Evolutionary conservation across 495 filamentous ascomycete genomes (phyloP).

Genomic region (Talaromyces borbonicus): DNA sequence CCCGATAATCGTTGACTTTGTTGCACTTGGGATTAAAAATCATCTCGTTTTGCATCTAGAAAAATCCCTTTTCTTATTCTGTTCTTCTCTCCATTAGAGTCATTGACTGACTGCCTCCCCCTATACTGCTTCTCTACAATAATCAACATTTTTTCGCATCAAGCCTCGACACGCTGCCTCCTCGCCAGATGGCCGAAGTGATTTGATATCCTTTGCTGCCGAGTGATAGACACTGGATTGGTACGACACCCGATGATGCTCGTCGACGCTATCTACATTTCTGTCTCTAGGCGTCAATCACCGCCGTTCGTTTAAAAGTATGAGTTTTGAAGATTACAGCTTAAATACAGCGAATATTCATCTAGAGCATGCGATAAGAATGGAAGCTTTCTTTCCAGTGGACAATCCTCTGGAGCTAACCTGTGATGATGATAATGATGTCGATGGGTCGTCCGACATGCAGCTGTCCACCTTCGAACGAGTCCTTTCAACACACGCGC

Average conservation of each 20-base stretch:
- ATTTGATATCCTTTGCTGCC: no score
- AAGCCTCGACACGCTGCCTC: neutral
- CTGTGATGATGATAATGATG: slow-evolving; percentile 9
- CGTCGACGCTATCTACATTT: slow-evolving; percentile 1
- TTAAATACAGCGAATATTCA: neutral
- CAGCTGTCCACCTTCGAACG: slow-evolving; percentile 40
- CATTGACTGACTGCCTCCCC: neutral
- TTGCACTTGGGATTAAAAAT: no score
- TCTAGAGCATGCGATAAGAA: slow-evolving; percentile 11
- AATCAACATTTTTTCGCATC: no score
- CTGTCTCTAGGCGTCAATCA: neutral
- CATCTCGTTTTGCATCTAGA: no score
- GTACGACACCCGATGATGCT: slow-evolving; percentile 10
- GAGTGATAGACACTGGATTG: no score
- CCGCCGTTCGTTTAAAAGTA: neutral
- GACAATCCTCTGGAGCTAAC: neutral
- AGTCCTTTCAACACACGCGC: slow-evolving; percentile 43
- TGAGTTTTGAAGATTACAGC: slow-evolving; percentile 4
- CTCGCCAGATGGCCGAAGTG: slow-evolving; percentile 7
- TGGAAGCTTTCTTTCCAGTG: neutral
- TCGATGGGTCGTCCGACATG: slow-evolving; percentile 21
- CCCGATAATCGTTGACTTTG: no score
- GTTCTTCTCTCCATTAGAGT: neutral
- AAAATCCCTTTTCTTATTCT: neutral
- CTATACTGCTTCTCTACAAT: neutral